Conservation (phyloP, 2,329 filamentous ascomycete species). For the Fusarium bulbicola region DNA sequence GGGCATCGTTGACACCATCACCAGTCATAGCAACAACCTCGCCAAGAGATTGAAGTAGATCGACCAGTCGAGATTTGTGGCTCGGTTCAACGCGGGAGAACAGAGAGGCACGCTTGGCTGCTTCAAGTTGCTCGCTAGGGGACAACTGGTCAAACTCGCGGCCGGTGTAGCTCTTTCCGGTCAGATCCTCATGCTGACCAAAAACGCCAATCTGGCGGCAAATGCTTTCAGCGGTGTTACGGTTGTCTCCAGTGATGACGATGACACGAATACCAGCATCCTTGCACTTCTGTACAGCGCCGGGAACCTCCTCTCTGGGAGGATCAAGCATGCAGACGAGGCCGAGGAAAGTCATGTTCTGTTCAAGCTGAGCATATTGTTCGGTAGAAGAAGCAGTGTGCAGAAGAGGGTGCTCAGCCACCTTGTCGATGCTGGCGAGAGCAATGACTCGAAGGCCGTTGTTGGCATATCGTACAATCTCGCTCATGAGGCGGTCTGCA, state of each 20-base stretch:
- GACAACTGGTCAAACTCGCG: conserved; percentile 91
- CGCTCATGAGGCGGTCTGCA: conserved; percentile 74
- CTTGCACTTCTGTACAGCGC: conserved; percentile 87
- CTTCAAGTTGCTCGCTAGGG: conserved; percentile 81
- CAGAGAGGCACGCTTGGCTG: conserved; percentile 84
- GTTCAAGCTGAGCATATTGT: conserved; percentile 88
- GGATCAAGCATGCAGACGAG: conserved; percentile 97
- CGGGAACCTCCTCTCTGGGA: conserved; percentile 88
- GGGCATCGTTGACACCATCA: conserved; percentile 97
- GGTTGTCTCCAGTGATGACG: conserved; percentile 98
- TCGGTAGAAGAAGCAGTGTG: conserved; percentile 80
- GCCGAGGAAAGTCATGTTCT: conserved; percentile 92
- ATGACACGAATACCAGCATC: conserved; percentile 95
- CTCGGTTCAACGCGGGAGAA: conserved; percentile 96
- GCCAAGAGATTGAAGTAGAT: conserved; percentile 89
- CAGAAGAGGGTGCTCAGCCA: conserved; percentile 74
- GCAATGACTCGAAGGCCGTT: conserved; percentile 94
- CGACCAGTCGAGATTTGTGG: conserved; percentile 98
- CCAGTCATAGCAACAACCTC: conserved; percentile 99
- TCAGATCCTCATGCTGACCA: conserved; percentile 79
- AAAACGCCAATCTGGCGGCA: conserved; percentile 98
- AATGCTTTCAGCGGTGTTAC: conserved; percentile 96
- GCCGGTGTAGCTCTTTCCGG: conserved; percentile 93
- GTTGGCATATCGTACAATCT: conserved; percentile 91
- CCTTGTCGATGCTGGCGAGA: conserved; percentile 82